Conservation (phyloP, 805 yeast genomes). For the Candida sithepensis region DNA sequence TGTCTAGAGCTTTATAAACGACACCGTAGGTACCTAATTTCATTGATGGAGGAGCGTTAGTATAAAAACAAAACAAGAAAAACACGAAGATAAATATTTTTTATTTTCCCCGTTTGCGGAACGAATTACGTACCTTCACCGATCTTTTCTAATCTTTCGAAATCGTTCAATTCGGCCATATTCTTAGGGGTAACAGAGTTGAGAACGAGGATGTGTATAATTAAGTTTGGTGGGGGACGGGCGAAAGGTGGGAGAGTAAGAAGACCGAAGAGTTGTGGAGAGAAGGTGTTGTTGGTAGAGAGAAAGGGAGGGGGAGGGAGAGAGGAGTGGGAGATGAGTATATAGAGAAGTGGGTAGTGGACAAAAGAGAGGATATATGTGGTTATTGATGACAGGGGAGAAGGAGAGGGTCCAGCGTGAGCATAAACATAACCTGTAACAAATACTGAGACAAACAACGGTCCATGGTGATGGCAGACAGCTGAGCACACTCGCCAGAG, state of each 20-base stretch:
- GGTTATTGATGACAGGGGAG: no score
- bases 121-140: constrained; percentile 71
- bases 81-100: not conserved
- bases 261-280: no score
- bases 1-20: constrained; percentile 92
- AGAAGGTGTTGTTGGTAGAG: no score
- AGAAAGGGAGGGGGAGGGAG: not conserved
- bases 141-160: constrained; percentile 90
- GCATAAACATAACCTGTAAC: no score
- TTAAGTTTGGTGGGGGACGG: no score
- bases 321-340: not conserved
- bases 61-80: not conserved
- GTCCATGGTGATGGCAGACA: no score
- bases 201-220: no score
- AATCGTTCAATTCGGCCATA: constrained; percentile 90
- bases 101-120: not conserved
- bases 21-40: constrained; percentile 86
- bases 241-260: no score
- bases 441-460: no score
- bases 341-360: not conserved
- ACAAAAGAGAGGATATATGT: not conserved
- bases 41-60: not conserved
- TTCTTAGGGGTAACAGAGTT: no score
- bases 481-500: no score
- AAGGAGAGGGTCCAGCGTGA: no score